Evolutionary conservation across 257 asterid species (phyloP).

Genomic region (Striga asiatica): DNA sequence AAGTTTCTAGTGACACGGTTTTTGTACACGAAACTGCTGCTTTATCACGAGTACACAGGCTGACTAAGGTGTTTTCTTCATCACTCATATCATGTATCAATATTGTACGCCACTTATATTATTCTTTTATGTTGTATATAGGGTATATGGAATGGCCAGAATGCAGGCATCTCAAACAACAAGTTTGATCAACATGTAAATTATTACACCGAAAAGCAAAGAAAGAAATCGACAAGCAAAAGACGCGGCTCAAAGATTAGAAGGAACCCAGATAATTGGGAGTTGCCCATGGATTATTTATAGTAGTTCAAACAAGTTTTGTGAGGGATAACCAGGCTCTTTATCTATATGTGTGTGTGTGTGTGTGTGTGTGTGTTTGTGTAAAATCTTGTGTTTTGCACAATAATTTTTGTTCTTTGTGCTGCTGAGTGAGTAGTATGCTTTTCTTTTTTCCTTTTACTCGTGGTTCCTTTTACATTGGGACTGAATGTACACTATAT

Average conservation of each 20-base stretch:
- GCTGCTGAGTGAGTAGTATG: too few species aligned
- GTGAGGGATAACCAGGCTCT: too few species aligned
- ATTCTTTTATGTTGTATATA: slow-evolving; percentile 3
- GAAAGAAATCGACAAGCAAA: slow-evolving; percentile 8
- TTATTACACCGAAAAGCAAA: slow-evolving; percentile 8
- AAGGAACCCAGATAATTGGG: slow-evolving; percentile 37
- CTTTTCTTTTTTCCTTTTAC: too few species aligned
- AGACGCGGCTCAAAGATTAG: slow-evolving; percentile 18
- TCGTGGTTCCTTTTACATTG: too few species aligned
- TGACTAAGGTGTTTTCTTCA: slow-evolving; percentile 39
- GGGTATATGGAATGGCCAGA: slow-evolving; percentile 46
- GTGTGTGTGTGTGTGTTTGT: too few species aligned
- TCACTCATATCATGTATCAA: neutral
- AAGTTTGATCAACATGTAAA: slow-evolving; percentile 4
- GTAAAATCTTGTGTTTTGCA: too few species aligned
- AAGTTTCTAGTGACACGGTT: slow-evolving; percentile 40
- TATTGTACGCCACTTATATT: neutral
- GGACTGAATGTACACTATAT: too few species aligned
- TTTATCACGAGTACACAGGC: slow-evolving; percentile 44
- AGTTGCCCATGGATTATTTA: slow-evolving; percentile 58
- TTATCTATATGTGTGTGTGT: too few species aligned
- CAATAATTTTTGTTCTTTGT: too few species aligned
- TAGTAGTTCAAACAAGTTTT: too few species aligned
- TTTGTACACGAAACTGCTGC: slow-evolving; percentile 56
- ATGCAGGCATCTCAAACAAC: slow-evolving; percentile 17